Base-by-base conservation (phyloP, 345 rosid genomes). In the Rhodomyrtus tomentosa region DNA sequence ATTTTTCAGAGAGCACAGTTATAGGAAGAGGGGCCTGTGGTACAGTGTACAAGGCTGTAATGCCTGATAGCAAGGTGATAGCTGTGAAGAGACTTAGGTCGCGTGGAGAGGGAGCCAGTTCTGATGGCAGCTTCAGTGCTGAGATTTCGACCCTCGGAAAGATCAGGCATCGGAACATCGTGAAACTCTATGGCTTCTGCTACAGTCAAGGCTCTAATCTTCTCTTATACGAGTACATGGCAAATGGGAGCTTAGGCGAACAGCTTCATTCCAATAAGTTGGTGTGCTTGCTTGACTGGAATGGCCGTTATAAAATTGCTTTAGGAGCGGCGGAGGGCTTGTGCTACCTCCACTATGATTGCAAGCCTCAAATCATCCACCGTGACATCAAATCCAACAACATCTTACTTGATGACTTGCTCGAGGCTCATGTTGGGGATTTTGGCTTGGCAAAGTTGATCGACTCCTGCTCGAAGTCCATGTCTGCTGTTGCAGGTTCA, bases 1-100 rank as follows among this genome's bases (percentile, higher is more conserved):
- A 94, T 86, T 95, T 95, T 82, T 88, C 95, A 11, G 97, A 95
- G 81, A 86, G 86, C 40, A 84, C 87, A 74, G 88, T 89, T 84
- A 52, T 95, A 29, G 98, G 98, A 84, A 91, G 93, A 84, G 98
- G 97, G 88, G 98, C 96, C 2, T 95, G 97, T 86, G 98, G 98
- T 68, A 90, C 91, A 1, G 96, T 94, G 20, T 95, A 94, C 84
- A 93, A 88, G 89, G 98, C 98, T 27, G 89, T 88, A 73, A 90
- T 93, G 95, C 83, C 87, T 45, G 89, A 90, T 72, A 94, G 97
- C n/a, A 88, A 92, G 83, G 87, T 88, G 82, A 89, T 95, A 55
- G 98, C 98, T 0, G 93, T 95, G 80, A 95, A 95, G 89, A 95
- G 90, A 91, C 91, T 95, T 1, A 92, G 90, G 59, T 92, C 95